A percentile compares a stretch with the other conserved stretches of the same genome.
Evolutionary conservation across 768 basidiomycete genomes (phyloP).

Genomic region (Amyloporia xantha): DNA sequence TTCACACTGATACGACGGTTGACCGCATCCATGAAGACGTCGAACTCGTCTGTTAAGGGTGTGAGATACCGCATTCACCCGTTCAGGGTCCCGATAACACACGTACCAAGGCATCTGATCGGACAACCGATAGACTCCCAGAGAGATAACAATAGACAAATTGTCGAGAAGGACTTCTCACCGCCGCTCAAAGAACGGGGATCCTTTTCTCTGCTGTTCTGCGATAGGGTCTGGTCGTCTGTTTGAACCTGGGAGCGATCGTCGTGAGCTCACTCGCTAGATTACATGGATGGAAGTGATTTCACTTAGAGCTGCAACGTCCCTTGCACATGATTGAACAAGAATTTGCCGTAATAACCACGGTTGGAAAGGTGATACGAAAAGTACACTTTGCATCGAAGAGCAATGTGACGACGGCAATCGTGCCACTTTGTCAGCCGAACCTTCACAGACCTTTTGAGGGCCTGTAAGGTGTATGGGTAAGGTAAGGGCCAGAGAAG

Average conservation of each 20-base stretch:
- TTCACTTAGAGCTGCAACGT: slow-evolving; percentile 58
- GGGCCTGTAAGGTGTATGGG: slow-evolving; percentile 37
- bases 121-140: slow-evolving; percentile 97
- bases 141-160: slow-evolving; percentile 86
- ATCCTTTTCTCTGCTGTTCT: slow-evolving; percentile 64
- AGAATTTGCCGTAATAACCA: slow-evolving; percentile 83
- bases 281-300: not conserved
- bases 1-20: slow-evolving; percentile 90
- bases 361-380: slow-evolving; percentile 76
- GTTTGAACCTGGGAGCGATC: slow-evolving; percentile 57
- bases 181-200: slow-evolving; percentile 86
- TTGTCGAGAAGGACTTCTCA: slow-evolving; percentile 96
- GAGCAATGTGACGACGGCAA: slow-evolving; percentile 83
- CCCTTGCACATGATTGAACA: slow-evolving; percentile 72
- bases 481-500: not conserved
- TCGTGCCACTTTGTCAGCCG: slow-evolving; percentile 78
- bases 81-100: not conserved
- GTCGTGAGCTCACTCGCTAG: not conserved
- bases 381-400: slow-evolving; percentile 81
- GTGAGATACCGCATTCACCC: slow-evolving; percentile 5
- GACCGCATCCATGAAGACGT: slow-evolving; percentile 96
- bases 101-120: slow-evolving; percentile 78
- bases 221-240: slow-evolving; percentile 65
- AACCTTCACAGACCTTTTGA: slow-evolving; percentile 55
- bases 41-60: slow-evolving; percentile 82